Percentiles rank a stretch among this genome's conserved stretches.
These are phyloP conservation scores for Haplosporangium gracile DNA, from an alignment of 192 early-diverging fungal species.

Conservation along the genomic window DNA sequence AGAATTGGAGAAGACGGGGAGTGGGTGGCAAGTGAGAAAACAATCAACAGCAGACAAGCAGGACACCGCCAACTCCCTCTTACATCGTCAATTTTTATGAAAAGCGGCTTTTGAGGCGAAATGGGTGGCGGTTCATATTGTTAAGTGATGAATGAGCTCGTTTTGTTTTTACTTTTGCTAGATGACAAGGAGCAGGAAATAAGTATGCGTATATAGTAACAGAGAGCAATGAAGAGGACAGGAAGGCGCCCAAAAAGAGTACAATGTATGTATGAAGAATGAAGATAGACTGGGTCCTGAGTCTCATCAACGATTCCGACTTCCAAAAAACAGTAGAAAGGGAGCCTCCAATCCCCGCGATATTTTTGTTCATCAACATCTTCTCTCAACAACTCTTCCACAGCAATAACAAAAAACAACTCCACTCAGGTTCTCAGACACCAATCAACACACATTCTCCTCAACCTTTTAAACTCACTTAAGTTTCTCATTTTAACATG, in stretches of 20 bases:
- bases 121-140: background rate
- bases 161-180: background rate
- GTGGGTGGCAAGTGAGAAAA: background rate
- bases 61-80: background rate
- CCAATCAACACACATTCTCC: background rate
- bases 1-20: background rate
- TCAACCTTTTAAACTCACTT: background rate
- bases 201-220: background rate
- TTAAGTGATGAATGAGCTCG: background rate
- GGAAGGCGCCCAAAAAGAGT: background rate
- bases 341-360: background rate
- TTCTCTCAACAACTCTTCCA: background rate
- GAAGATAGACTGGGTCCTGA: background rate
- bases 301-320: background rate
- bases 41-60: background rate
- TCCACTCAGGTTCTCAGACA: background rate
- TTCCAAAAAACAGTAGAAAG: background rate
- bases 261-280: background rate
- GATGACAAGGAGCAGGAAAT: background rate
- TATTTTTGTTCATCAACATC: background rate
- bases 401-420: background rate
- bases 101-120: background rate
- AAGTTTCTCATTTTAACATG: constrained; percentile 10
- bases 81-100: background rate
- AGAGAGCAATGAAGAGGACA: background rate